Evolutionary conservation across 805 yeast genomes (phyloP), one percentile per base, ranked within the genome.

Genomic region (Allodekkera sacchari): DNA sequence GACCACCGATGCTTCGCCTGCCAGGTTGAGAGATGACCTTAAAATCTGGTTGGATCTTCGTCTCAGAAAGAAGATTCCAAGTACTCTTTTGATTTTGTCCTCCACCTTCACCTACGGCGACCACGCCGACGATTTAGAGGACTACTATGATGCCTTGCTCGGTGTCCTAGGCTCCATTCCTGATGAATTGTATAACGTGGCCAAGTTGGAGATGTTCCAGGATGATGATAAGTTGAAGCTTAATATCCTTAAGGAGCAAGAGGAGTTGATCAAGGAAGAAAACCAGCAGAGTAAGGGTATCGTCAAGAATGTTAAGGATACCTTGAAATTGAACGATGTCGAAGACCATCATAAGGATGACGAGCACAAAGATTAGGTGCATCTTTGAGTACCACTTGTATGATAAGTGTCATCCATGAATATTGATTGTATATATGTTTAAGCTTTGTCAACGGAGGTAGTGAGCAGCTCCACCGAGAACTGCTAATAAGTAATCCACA

Each of bases 171-270:
- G 82, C 35, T 82, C 95, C 9, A 74, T 89, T 52, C 98, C 98
- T 10, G 94, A 85, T 48, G 96, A 89, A 62, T 78, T 89, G 43
- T 89, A 84, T 59, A 95, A 89, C 57, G 96, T 85, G 53, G 89
- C 95, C 45, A 94, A 85, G 61, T 75, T 85, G 42, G 89, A 85
- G 52, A 83, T 88, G 42, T 74, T 74, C 31, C 76, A 75, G 37
- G 79, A 67, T 24, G 59, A 64, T 30, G 78, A 78, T 26, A 74
- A 83, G 31, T 71, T 79, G 52, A 71, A 77, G 53, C 61, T 82
- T 42, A 78, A 77, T 43, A 78, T 81, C 45, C 57, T 82, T 39
- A 77, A 77, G 55, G 94, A 82, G 55, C 94, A 82, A 62, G 83
- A 80, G 52, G 80, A 77, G 43, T 63, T 80, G 43, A 89, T 92